A percentile compares a stretch with the other conserved stretches of the same genome.
Evolutionary conservation across 345 rosid species (phyloP).

Genomic region (Ailanthus altissimus): DNA sequence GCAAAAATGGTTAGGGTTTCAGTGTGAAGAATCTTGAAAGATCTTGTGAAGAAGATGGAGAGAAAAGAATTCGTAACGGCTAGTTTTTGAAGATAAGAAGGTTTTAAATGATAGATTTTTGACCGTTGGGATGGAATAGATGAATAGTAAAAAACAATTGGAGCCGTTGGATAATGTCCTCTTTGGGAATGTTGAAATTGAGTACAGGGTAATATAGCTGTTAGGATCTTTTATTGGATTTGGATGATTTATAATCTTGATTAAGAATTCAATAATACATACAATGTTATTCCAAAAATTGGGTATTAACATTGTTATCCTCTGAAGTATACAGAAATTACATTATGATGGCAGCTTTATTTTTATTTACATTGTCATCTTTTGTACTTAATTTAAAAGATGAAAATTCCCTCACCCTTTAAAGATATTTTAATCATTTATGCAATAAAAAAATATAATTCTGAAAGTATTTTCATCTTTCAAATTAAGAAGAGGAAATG

Average conservation of each 20-base stretch:
- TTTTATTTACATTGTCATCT: too few relatives aligned
- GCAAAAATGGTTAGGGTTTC: conserved; percentile 25
- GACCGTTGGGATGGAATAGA: conserved; percentile 36
- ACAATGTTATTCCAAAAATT: too few relatives aligned
- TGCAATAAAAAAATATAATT: too few relatives aligned
- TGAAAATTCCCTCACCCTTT: too few relatives aligned
- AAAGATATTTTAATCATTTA: too few relatives aligned
- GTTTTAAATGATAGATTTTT: conserved; percentile 25
- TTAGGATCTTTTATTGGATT: not conserved
- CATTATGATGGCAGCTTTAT: too few relatives aligned
- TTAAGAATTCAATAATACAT: too few relatives aligned
- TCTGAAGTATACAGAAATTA: too few relatives aligned
- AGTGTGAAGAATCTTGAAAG: conserved; percentile 20
- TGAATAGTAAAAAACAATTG: not conserved
- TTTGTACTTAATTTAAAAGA: too few relatives aligned
- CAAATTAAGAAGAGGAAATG: too few relatives aligned
- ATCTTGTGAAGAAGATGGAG: not conserved
- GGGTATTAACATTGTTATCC: too few relatives aligned
- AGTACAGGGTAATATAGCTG: not conserved
- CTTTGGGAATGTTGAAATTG: not conserved
- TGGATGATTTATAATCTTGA: not conserved
- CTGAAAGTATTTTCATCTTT: too few relatives aligned
- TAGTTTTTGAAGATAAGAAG: conserved; percentile 9
- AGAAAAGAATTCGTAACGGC: conserved; percentile 36
- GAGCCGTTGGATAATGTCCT: conserved; percentile 38